Evolutionary conservation across 495 filamentous ascomycete species (phyloP).

Genomic region (Penicillium paradoxum): DNA sequence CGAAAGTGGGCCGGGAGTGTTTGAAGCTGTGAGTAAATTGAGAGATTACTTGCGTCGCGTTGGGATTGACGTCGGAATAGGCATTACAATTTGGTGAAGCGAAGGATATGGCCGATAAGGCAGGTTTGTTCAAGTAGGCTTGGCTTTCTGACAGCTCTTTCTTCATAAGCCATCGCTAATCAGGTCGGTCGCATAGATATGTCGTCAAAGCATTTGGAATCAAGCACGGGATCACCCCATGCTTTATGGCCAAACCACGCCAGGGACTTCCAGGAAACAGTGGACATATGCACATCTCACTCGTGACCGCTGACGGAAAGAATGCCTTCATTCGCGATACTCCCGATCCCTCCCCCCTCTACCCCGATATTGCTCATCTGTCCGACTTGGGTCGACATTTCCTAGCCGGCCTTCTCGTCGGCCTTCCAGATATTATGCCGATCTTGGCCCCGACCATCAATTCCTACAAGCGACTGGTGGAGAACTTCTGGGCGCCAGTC

Average conservation of each 20-base stretch:
- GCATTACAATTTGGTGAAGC: conserved; percentile 82
- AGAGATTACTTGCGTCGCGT: neutral
- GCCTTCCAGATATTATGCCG: conserved; percentile 93
- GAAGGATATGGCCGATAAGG: conserved; percentile 82
- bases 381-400: conserved; percentile 91
- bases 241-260: conserved; percentile 98
- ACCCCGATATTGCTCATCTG: conserved; percentile 69
- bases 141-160: neutral
- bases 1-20: conserved; percentile 92
- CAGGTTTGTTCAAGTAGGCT: conserved; percentile 81
- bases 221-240: conserved; percentile 86
- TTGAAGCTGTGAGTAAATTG: conserved; percentile 65
- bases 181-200: conserved; percentile 49
- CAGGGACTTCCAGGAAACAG: conserved; percentile 87
- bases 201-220: conserved; percentile 80
- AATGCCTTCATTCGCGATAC: conserved; percentile 76
- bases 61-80: conserved; percentile 27
- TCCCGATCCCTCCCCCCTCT: conserved; percentile 62
- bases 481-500: conserved; percentile 98
- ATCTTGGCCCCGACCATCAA: conserved; percentile 91
- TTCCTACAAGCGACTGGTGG: conserved; percentile 93
- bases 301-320: conserved; percentile 56
- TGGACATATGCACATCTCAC: conserved; percentile 90
- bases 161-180: neutral
- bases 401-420: conserved; percentile 82